Evolutionary conservation across 2,329 filamentous ascomycete species (phyloP), one percentile per base, ranked within the genome.

Genomic region (Exophiala bonariae): DNA sequence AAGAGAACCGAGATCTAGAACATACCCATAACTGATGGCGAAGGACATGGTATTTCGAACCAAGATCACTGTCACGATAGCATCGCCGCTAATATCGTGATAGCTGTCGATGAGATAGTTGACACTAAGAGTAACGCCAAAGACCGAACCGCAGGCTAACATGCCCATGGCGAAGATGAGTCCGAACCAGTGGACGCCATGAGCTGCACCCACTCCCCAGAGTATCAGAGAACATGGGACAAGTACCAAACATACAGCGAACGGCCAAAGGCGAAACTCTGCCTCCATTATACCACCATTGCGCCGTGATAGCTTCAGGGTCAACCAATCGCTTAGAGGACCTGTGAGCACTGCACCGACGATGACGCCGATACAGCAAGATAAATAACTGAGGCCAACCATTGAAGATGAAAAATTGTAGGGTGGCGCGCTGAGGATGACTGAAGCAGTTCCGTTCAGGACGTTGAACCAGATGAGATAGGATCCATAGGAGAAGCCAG

Each of bases 201-300:
- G 66, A 31, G 71, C 71, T 3, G 75, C 73, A 5, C 76, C 76
- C 1, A 78, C 71, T 20, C 76, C 76, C 74, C 74, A 78, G 1
- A 77, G 62, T 31, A 78, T 67, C 4, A 76, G 60, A 0, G 66
- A 69, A 10, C 62, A 66, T 0, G 74, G 72, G 3, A 75, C 61
- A 14, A 76, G 54, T 3, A 77, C 47, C 10, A 70, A 47, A 6
- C 66, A 69, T 1, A 63, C 44, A 4, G 8, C 19, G 2, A 60
- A 54, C 1, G 52, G 56, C 45, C 55, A 58, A 8, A 62, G 55
- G 8, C 59, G 52, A 20, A 58, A 52, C 26, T 62, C 59, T 3
- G 59, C 50, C 22, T 61, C 59, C 23, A 56, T 56, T 16, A 61
- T 56, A 17, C 59, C 59, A 3, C 42, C 46, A 30, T 56, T 57